Evolutionary conservation across 495 filamentous ascomycete genomes (phyloP), one percentile per base, ranked within the genome.

Genomic region (Penicillium salamii): DNA sequence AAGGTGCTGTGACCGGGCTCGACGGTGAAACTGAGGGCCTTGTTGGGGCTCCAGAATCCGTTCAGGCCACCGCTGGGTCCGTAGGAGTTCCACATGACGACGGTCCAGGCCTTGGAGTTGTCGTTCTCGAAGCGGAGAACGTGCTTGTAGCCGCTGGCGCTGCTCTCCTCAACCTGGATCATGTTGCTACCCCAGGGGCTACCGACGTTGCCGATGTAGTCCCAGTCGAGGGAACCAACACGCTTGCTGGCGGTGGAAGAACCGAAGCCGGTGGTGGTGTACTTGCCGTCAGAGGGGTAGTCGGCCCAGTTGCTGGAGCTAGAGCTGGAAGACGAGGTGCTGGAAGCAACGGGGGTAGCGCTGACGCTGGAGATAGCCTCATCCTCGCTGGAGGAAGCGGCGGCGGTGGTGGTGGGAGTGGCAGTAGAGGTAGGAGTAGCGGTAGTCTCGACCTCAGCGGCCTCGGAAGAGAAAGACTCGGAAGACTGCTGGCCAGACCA

Each of bases 161-260:
- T 53, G 38, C 53, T 46, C 24, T 68, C 66, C 42, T 38, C 18
- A 31, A 80, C 67, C 39, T 69, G 60, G 47, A 71, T 70, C 49
- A 82, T 76, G 62, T 82, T 82, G 63, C 72, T 73, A 29, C 78
- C 78, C 63, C 77, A 78, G 12, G 79, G 76, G 42, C 7, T 49
- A 44, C 79, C 79, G 36, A 67, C 47, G 62, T 82, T 81, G 43
- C 77, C 76, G 14, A 52, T 41, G 50, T 68, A 71, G 49, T 57
- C 50, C 21, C 28, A 65, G 29, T 43, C 57, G 26, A 51, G 46
- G 44, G 56, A 45, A 31, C 53, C 63, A n/a, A 53, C 21, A 23
- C 37, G 35, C 40, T 39, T 42, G 51, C 57, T 54, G 58, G 38
- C 39, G 39, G 49, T 31, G 51, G 55, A 28, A n/a, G 15, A 42